Base-by-base conservation (phyloP, 202 grass and related monocot species). In the Brachypodium distachyon region DNA sequence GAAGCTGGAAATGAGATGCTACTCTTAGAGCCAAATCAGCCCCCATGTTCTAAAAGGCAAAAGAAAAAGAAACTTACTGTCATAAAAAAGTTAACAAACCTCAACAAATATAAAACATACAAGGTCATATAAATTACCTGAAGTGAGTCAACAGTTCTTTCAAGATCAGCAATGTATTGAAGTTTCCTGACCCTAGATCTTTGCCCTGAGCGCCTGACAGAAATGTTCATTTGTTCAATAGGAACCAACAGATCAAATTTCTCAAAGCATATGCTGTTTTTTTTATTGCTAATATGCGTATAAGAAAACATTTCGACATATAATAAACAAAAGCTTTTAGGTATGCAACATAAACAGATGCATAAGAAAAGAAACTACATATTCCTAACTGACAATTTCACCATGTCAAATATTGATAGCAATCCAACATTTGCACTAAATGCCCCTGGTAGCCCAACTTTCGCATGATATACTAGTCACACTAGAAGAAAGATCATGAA, bases 161-260 rank as follows among this genome's bases (percentile, higher is more conserved):
- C 92, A 81, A 99, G 92, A 81, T 99, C 96, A 89, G 90, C 90
- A 69, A 99, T 99, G 76, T 96, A 96, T 65, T 99, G 92, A 85
- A 96, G 92, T 57, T 99, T 99, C 46, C 92, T 76, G 36, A 99
- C 92, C 87, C 92, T 92, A 76, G 96, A 99, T 89, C 96, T 90
- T 79, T 99, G 96, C 8, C 96, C 96, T 54, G 92, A 93, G 60
- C 92, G 86, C 85, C 96, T 99, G 83, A n/a, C 67, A 78, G 22
- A 76, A 82, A 84, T 66, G 37, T 76, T 10, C 13, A 69, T 58
- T 71, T 32, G 7, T 36, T 54, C 17, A 75, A 43, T 82, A 29
- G 4, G 71, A 14, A 76, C 31, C 28, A 6, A 56, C 3, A 59
- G n/a, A 5, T 31, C 10, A 1, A 77, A 36, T 42, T 67, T 74